phyloP scores from a whole-genome alignment of 2,329 filamentous ascomycete genomes.

The Epichloe sylvatica region DNA sequence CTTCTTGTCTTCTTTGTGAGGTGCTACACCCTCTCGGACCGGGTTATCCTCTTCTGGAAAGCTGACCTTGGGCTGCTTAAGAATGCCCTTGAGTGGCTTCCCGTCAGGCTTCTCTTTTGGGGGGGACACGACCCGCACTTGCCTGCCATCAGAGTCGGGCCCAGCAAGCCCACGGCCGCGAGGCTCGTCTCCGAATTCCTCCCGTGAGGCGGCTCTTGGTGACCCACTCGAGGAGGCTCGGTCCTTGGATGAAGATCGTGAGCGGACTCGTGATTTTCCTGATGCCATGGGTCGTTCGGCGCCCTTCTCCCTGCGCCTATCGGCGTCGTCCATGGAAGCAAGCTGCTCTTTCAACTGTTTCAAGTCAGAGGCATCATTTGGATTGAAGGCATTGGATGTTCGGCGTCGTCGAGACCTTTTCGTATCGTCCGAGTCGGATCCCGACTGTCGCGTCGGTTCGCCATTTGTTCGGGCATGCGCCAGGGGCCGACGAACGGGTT shows the following conservation, averaged over 20 bases:
- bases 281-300: background rate
- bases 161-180: conserved; percentile 29
- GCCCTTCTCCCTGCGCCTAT: conserved; percentile 9
- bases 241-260: conserved; percentile 10
- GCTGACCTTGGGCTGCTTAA: conserved; percentile 66
- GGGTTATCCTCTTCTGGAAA: conserved; percentile 81
- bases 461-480: conserved; percentile 8
- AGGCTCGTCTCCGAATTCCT: conserved; percentile 15
- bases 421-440: conserved; percentile 29
- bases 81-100: conserved; percentile 66
- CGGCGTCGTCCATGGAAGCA: conserved; percentile 24
- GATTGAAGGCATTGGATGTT: conserved; percentile 32
- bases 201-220: conserved; percentile 3
- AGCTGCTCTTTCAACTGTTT: conserved; percentile 37
- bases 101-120: conserved; percentile 49
- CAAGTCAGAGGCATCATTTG: conserved; percentile 37
- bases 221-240: conserved; percentile 5
- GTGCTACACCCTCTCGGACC: conserved; percentile 78
- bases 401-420: conserved; percentile 25
- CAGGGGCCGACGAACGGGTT: conserved; percentile 13
- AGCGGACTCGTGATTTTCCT: conserved; percentile 6
- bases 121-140: conserved; percentile 55
- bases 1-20: conserved; percentile 75
- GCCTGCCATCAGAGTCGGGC: conserved; percentile 27
- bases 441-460: conserved; percentile 18